These are phyloP conservation scores for Wallacemonas sp. DNA, from an alignment of 208 protist species.

Conservation along the genomic window DNA sequence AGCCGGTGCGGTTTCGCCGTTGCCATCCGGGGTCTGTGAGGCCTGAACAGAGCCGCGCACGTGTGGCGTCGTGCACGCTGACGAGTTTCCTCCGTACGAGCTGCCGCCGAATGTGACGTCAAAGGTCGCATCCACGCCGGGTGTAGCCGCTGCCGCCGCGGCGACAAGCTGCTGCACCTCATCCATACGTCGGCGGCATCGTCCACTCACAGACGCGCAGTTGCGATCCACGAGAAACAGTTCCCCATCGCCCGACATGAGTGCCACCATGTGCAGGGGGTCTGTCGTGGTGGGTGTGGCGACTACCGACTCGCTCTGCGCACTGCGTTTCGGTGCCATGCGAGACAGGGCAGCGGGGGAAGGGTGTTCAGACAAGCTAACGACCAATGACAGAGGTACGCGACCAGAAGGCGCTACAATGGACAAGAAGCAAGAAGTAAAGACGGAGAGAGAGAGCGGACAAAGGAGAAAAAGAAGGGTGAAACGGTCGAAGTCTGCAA, in stretches of 20 bases:
- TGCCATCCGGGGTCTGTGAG: neutral
- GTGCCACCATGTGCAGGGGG: slow-evolving; percentile 39
- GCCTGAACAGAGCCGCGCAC: neutral
- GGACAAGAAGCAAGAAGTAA: too few species aligned
- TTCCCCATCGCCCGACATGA: slow-evolving; percentile 57
- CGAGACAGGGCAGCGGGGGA: neutral
- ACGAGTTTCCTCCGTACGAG: slow-evolving; percentile 2
- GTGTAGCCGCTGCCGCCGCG: neutral
- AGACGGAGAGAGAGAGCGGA: too few species aligned
- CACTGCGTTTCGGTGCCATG: slow-evolving; percentile 12
- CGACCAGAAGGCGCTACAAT: too few species aligned
- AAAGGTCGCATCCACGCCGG: neutral
- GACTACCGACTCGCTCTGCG: slow-evolving; percentile 6
- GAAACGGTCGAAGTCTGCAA: too few species aligned
- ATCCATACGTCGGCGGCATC: slow-evolving; percentile 27
- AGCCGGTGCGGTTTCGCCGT: neutral
- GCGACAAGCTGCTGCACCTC: slow-evolving; percentile 18
- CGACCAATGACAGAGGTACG: too few species aligned
- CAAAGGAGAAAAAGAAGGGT: too few species aligned
- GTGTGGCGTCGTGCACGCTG: neutral
- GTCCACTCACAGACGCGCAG: slow-evolving; percentile 54
- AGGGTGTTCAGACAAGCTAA: too few species aligned
- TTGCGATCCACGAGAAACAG: slow-evolving; percentile 67
- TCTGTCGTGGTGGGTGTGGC: slow-evolving; percentile 17
- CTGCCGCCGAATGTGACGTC: neutral